These are phyloP conservation scores for Aureobasidium sp. DNA, from an alignment of 2,329 filamentous ascomycete species.

Conservation along the genomic window DNA sequence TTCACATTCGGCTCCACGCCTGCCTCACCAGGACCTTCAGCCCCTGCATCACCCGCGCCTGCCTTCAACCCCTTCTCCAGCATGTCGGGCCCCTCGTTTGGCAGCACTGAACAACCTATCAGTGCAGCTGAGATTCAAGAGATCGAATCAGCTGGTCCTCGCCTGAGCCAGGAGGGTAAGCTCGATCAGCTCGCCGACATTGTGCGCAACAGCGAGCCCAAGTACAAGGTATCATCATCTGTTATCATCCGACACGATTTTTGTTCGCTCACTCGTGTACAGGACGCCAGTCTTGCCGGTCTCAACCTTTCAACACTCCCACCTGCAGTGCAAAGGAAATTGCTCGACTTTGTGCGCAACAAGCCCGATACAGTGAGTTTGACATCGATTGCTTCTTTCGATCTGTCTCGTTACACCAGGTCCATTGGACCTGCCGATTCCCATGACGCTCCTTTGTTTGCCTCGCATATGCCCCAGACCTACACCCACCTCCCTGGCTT, in stretches of 20 bases:
- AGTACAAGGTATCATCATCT: constrained; percentile 8
- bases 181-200: constrained; percentile 12
- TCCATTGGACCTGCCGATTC: neutral
- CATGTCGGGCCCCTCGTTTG: constrained; percentile 1
- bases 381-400: neutral
- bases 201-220: constrained; percentile 16
- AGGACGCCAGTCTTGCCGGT: constrained; percentile 6
- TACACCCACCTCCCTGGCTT: constrained; percentile 7
- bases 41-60: constrained; percentile 1
- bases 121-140: constrained; percentile 17
- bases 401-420: neutral
- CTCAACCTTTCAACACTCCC: constrained; percentile 1
- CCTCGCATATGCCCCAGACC: neutral
- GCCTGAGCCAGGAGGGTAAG: constrained; percentile 11
- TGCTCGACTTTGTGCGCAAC: constrained; percentile 17
- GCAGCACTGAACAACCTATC: neutral
- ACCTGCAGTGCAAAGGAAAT: constrained; percentile 12
- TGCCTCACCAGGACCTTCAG: neutral
- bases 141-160: constrained; percentile 14
- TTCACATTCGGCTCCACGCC: constrained; percentile 11
- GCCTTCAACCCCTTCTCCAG: neutral
- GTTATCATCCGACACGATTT: neutral
- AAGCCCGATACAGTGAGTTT: constrained; percentile 7
- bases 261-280: neutral
- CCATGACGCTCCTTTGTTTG: neutral